These are phyloP conservation scores for Candida stauntonica DNA, from an alignment of 805 yeast species.

Conservation along the genomic window DNA sequence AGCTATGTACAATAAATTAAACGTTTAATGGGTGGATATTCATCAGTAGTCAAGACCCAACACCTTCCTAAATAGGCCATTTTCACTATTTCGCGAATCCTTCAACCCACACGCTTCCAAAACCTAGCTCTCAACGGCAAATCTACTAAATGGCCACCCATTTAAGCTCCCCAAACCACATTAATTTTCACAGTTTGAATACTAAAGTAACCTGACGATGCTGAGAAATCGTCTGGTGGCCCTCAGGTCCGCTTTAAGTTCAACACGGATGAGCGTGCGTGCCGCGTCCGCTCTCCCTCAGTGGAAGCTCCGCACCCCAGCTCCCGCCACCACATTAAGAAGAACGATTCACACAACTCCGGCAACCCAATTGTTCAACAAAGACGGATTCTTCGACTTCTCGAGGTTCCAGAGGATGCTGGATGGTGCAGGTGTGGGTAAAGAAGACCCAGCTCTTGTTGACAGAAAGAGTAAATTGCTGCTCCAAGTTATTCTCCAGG, in stretches of 20 bases:
- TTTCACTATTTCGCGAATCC: not conserved
- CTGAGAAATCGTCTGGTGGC: slow-evolving; percentile 1
- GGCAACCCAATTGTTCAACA: slow-evolving; percentile 10
- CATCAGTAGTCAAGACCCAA: not conserved
- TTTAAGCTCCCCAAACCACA: too few species aligned
- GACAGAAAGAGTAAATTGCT: slow-evolving; percentile 13
- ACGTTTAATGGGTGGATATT: not conserved
- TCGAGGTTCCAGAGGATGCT: slow-evolving; percentile 17
- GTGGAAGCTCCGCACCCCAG: not conserved
- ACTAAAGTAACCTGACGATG: too few species aligned
- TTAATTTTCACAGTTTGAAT: too few species aligned
- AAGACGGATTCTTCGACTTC: slow-evolving; percentile 19
- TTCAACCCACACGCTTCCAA: too few species aligned
- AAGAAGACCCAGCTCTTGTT: slow-evolving; percentile 9
- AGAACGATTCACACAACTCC: slow-evolving; percentile 7
- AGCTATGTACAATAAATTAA: not conserved
- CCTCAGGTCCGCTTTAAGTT: not conserved
- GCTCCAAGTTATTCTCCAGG: slow-evolving; percentile 15
- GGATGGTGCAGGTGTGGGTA: slow-evolving; percentile 14
- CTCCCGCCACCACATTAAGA: not conserved
- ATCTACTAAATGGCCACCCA: not conserved
- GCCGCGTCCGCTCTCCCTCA: not conserved
- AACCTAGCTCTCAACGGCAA: too few species aligned
- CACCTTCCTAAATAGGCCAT: not conserved
- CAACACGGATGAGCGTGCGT: not conserved